Conservation (phyloP, 75 land plant species). For the Azolla pinnata region DNA sequence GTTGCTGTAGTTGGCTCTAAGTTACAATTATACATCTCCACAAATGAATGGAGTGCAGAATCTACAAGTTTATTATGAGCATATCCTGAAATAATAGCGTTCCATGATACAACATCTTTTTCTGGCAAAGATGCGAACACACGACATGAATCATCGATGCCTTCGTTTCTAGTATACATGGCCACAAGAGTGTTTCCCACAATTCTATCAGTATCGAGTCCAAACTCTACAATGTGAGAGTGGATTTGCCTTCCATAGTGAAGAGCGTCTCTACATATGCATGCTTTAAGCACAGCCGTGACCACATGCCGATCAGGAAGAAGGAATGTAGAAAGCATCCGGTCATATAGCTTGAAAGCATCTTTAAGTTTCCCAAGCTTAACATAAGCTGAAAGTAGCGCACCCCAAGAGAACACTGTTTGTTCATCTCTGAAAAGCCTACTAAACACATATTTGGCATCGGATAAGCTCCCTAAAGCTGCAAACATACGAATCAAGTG, state of each 20-base stretch:
- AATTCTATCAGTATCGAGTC: conserved; percentile 3
- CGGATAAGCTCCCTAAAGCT: neutral
- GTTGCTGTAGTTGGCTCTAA: neutral
- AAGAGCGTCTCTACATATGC: conserved; percentile 13
- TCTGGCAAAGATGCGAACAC: conserved; percentile 31
- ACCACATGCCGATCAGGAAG: conserved; percentile 3
- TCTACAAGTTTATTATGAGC: conserved; percentile 7
- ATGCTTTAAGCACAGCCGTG: conserved; percentile 15
- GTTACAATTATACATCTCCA: conserved; percentile 2
- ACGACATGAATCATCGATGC: conserved; percentile 25
- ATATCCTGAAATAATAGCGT: conserved; percentile 11
- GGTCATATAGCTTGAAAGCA: conserved; percentile 16
- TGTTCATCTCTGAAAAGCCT: neutral
- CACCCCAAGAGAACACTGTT: conserved; percentile 12
- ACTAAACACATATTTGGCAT: neutral
- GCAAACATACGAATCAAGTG: neutral
- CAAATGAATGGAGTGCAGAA: conserved; percentile 1
- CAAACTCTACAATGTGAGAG: conserved; percentile 27
- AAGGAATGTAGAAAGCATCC: conserved; percentile 10
- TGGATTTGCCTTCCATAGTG: conserved; percentile 36
- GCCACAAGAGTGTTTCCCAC: conserved; percentile 31
- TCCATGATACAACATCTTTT: conserved; percentile 15
- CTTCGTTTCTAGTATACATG: conserved; percentile 44
- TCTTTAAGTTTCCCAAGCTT: conserved; percentile 8
- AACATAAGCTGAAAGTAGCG: conserved; percentile 34